Base-by-base conservation (phyloP, 75 land plant genomes). In the Picea sitchensis region DNA sequence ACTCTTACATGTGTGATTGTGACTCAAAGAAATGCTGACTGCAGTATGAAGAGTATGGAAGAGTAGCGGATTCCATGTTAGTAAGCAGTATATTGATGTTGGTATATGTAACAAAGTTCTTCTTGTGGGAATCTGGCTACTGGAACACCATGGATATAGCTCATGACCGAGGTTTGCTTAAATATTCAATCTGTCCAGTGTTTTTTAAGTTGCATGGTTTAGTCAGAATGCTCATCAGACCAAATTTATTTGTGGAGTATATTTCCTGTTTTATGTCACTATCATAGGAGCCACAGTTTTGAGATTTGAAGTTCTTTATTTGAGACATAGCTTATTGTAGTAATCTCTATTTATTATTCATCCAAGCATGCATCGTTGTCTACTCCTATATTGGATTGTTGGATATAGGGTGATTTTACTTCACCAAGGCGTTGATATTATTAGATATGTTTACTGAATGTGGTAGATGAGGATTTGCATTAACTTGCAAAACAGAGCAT, bases 91-190 rank as follows among this genome's bases (percentile, higher is more conserved):
- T 80, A 75, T 79, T 97, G 83, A 97, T 90, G 98, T 80, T 97
- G 82, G 88, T 97, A 3, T 97, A 95, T 65, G 86, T 97, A 17
- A 91, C 98, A 47, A 97, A 97, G 80, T 97, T 97, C 84, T 97
- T 91, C 75, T 91, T 92, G 98, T 97, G 99, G 99, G 99, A 97
- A 84, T 83, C 98, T 82, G 99, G 99, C n/a, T 97, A 97, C 81
- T 95, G 94, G 98, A 90, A 78, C 87, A 91, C 94, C 38, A 93
- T 97, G 98, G 99, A 97, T 79, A 97, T 97, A 81, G 98, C 98
- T 31, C 99, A 97, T 88, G 99, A 97, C 76, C 86, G 99, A 90
- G 99, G 99, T 97, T 34, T 36, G 81, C 61, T 81, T 44, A 6
- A 41, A 41, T n/a, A 61, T 44, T 71, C 74, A 17, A 18, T 20